Evolutionary conservation across 345 rosid species (phyloP), one percentile per base, ranked within the genome.

Genomic region (Sisymbrium irio): DNA sequence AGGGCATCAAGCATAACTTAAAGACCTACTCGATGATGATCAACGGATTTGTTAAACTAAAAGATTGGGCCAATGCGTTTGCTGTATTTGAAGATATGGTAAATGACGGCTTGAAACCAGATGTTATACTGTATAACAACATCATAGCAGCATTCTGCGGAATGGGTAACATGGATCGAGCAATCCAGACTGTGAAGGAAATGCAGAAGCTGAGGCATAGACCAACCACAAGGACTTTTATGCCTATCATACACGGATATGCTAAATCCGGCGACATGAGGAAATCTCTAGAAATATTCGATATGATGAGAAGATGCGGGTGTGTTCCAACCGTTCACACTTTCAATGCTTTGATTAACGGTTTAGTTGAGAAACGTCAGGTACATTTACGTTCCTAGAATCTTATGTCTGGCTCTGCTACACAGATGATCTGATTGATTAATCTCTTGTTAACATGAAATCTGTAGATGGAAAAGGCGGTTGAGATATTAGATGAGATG

Each of bases 81-180:
- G 87, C 97, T 57, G 71, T 95, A 55, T 92, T 87, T 61, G 99
- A 95, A 82, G 93, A 89, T 83, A 87, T 88, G 69, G 62, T 89
- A 9, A 76, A 69, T 9, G 85, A 87, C 80, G 97, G 96, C 44
- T 66, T 89, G 79, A 88, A 87, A 83, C 97, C 97, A 46, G 99
- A 95, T 72, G 93, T 84, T 51, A 82, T 95, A 66, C 91, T 92
- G 8, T 92, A 89, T 57, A 95, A 95, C 84, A 87, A 89, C 86
- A 88, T 91, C 30, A 83, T 95, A 9, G 63, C 80, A 64, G 99
- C 93, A 59, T 92, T 91, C 71, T 95, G 99, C 77, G 97, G 97
- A 64, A 91, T 95, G 99, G 97, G 97, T 76, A 94, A 87, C 83
- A 89, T 91, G 92, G 93, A 86, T 5, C 90, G 99, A 68, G 99